Base-by-base conservation (phyloP, 1,284 basidiomycete species). In the Volvariella volvacea region DNA sequence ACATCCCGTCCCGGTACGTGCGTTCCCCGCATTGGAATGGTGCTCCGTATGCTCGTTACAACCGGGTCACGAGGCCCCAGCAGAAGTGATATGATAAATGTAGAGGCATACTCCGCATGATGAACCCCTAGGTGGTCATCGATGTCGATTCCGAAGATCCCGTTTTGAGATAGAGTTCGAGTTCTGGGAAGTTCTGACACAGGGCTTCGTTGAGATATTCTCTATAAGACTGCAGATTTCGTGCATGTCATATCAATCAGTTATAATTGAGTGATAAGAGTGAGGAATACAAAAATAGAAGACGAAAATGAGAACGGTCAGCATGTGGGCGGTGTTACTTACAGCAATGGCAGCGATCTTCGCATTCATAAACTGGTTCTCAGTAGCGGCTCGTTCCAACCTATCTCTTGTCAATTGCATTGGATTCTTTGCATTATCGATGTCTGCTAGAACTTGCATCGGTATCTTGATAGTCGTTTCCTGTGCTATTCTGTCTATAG, bases 351-450 rank as follows among this genome's bases (percentile, higher is more conserved):
- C 85, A 37, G 76, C 71, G 37, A 91, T 82, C 56, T 90, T 90
- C n/a, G 85, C 88, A 58, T 90, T 88, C 76, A 90, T 88, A 55
- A 88, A 90, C 60, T 89, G 86, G 58, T 91, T 92, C 64, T 90
- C 88, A 1, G 85, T 85, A 17, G 87, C 83, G 0, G 86, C 77
- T 41, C 87, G 73, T 60, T 91, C 88, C 10, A 90, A 60, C 39
- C 82, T 70, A 49, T 90, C 85, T 48, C 78, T 77, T 9, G 88
- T 90, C 48, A 88, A 68, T 53, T 78, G 74, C 76, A 87, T 83
- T 2, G 88, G 88, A 56, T 91, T 90, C 45, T 79, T 74, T 8
- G 81, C 72, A 52, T 79, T 80, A 64, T 91, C 88, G 46, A 90
- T 82, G 50, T 88, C 83, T 30, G 73, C 68, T 15, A 88, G 63